Percentiles rank a stretch among this genome's conserved stretches.
Conservation (phyloP, 345 rosid species). For the Brassica juncea region DNA sequence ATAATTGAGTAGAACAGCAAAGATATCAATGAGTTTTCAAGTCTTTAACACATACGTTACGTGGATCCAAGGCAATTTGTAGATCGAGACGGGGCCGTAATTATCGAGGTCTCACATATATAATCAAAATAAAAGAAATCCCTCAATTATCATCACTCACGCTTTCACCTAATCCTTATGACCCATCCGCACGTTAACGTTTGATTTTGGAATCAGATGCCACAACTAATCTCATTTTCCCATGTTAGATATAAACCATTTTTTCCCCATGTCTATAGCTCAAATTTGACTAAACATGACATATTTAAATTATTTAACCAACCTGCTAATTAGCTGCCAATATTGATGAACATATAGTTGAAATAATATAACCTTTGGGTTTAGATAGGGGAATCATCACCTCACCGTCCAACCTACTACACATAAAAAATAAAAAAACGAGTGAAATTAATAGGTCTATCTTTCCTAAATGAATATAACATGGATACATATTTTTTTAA, state of each 20-base stretch:
- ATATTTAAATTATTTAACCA: not conserved
- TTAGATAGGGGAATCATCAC: slow-evolving; percentile 31
- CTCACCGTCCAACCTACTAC: slow-evolving; percentile 38
- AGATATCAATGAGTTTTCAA: slow-evolving; percentile 26
- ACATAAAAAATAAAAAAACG: not conserved
- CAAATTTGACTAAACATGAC: slow-evolving; percentile 19
- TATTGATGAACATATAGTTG: slow-evolving; percentile 24
- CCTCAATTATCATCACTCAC: slow-evolving; percentile 19
- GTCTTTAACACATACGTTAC: slow-evolving; percentile 31
- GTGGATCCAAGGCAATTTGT: slow-evolving; percentile 42
- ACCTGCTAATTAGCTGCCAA: slow-evolving; percentile 33
- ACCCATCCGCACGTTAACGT: slow-evolving; percentile 40
- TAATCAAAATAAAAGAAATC: not conserved
- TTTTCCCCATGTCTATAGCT: slow-evolving; percentile 16
- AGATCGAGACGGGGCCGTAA: slow-evolving; percentile 39
- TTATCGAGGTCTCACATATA: slow-evolving; percentile 28
- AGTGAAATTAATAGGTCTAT: slow-evolving; percentile 5
- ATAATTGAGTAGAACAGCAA: slow-evolving; percentile 38
- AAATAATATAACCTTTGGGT: slow-evolving; percentile 3
- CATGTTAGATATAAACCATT: slow-evolving; percentile 32
- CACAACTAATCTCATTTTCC: slow-evolving; percentile 36
- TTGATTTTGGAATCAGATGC: slow-evolving; percentile 34
- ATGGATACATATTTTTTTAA: not conserved
- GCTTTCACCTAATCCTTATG: slow-evolving; percentile 37
- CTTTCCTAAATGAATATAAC: not conserved